Conservation (phyloP, 2,329 filamentous ascomycete genomes). For the Fusarium sp. region DNA sequence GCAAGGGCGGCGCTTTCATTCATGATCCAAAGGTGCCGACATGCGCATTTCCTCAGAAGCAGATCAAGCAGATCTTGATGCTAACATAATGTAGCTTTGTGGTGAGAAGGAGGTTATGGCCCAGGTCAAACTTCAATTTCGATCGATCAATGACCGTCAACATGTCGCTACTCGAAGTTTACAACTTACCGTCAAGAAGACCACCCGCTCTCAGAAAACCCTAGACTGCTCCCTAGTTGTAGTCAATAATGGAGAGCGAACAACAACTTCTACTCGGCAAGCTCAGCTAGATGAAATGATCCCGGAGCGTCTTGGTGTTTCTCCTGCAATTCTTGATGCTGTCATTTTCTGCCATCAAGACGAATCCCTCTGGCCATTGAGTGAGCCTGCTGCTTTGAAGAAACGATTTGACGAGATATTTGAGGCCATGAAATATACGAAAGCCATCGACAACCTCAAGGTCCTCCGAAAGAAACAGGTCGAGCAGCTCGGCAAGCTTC, state of each 20-base stretch:
- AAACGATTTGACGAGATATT: slow-evolving; percentile 98
- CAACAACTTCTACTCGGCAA: slow-evolving; percentile 80
- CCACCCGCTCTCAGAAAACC: slow-evolving; percentile 79
- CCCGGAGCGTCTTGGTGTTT: slow-evolving; percentile 88
- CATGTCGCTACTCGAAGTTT: slow-evolving; percentile 87
- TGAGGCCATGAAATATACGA: slow-evolving; percentile 95
- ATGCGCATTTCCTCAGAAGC: too few relatives aligned
- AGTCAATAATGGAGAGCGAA: slow-evolving; percentile 81
- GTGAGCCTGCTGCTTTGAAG: slow-evolving; percentile 85
- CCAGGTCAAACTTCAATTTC: slow-evolving; percentile 91
- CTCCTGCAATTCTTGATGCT: slow-evolving; percentile 86
- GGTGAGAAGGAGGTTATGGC: slow-evolving; percentile 90
- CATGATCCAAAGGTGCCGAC: slow-evolving; percentile 85
- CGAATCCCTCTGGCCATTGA: slow-evolving; percentile 96
- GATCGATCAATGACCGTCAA: slow-evolving; percentile 77
- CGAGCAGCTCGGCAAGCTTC: slow-evolving; percentile 76
- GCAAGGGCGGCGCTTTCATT: slow-evolving; percentile 89
- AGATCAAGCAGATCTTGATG: background rate
- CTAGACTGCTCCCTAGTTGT: slow-evolving; percentile 83
- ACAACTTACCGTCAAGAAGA: slow-evolving; percentile 88
- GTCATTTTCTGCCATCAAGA: slow-evolving; percentile 99
- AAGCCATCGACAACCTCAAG: slow-evolving; percentile 96
- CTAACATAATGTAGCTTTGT: slow-evolving; percentile 63
- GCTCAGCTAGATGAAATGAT: slow-evolving; percentile 86
- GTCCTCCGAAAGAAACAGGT: slow-evolving; percentile 83